Base-by-base conservation (phyloP, 768 basidiomycete genomes). In the Tremella mesenterica region DNA sequence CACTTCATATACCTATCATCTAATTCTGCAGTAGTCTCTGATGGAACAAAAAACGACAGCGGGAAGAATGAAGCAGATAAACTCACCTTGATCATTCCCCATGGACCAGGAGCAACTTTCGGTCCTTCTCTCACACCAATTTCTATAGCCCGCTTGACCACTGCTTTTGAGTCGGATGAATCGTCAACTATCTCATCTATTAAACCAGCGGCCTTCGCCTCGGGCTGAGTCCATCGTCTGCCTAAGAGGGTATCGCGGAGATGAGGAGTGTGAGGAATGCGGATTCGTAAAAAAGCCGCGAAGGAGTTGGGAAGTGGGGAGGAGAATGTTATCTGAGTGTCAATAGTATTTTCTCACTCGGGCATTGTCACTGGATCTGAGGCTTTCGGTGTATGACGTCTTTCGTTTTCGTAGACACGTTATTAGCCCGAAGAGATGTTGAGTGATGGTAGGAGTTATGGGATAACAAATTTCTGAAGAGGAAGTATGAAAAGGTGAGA, bases 291-390 rank as follows among this genome's bases (percentile, higher is more conserved):
- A 44, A 91, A 70, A 2, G 80, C 78, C 0, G 81, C 76, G 61
- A 92, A 82, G 0, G 84, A 84, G 44, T 80, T 76, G 0, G 90
- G 89, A 78, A 86, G 83, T 0, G 81, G 76, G 8, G 88, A 87
- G 47, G 87, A 88, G 62, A 92, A 90, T 66, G 85, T 83, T 38
- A 90, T 56, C 69, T 71, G 50, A n/a, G 43, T 5, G n/a, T 41
- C 38, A 34, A 8, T 18, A 8, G 23, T 14, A n/a, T 16, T 5
- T 5, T 41, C 14, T 41, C 38, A 16, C 14, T n/a, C n/a, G n/a
- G n/a, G n/a, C n/a, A n/a, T n/a, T n/a, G n/a, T n/a, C n/a, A n/a
- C n/a, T n/a, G n/a, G n/a, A n/a, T n/a, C n/a, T n/a, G n/a, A n/a
- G n/a, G n/a, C n/a, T n/a, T n/a, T n/a, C n/a, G n/a, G n/a, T n/a